Conservation (phyloP, 2,329 filamentous ascomycete genomes). For the Metarhizium humberi region DNA sequence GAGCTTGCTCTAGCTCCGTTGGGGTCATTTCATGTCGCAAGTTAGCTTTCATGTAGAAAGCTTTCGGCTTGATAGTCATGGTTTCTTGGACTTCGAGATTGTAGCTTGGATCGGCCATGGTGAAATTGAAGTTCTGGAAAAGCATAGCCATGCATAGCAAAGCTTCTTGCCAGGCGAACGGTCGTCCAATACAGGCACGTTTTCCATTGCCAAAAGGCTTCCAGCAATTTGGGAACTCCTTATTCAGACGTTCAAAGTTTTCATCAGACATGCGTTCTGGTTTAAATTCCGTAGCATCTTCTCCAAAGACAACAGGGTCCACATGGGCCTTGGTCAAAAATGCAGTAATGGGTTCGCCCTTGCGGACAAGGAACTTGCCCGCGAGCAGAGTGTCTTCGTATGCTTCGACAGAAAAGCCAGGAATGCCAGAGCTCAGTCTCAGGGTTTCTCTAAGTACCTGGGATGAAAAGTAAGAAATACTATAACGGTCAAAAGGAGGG, state of each 20-base stretch:
- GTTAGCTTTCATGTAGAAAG: constrained; percentile 51
- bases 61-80: constrained; percentile 53
- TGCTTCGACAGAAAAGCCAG: constrained; percentile 44
- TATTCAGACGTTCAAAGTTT: constrained; percentile 50
- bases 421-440: constrained; percentile 51
- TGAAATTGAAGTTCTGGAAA: constrained; percentile 64
- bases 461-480: background rate
- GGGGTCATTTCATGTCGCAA: constrained; percentile 39
- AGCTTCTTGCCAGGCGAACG: constrained; percentile 68
- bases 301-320: constrained; percentile 56
- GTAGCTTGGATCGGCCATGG: constrained; percentile 51
- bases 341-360: constrained; percentile 38
- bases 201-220: constrained; percentile 69
- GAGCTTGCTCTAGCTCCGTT: constrained; percentile 35
- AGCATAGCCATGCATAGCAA: constrained; percentile 52
- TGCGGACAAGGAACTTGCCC: constrained; percentile 51
- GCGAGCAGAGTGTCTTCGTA: constrained; percentile 43
- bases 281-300: constrained; percentile 54
- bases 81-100: constrained; percentile 44
- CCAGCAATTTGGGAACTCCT: constrained; percentile 53
- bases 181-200: constrained; percentile 61
- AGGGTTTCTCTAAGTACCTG: constrained; percentile 55
- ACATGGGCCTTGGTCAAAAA: constrained; percentile 47
- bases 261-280: constrained; percentile 67
- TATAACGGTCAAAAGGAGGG: background rate